Percentiles rank a stretch among this genome's conserved stretches.
Evolutionary conservation across 768 basidiomycete genomes (phyloP).

Genomic region (Cyclocybe aegerita): DNA sequence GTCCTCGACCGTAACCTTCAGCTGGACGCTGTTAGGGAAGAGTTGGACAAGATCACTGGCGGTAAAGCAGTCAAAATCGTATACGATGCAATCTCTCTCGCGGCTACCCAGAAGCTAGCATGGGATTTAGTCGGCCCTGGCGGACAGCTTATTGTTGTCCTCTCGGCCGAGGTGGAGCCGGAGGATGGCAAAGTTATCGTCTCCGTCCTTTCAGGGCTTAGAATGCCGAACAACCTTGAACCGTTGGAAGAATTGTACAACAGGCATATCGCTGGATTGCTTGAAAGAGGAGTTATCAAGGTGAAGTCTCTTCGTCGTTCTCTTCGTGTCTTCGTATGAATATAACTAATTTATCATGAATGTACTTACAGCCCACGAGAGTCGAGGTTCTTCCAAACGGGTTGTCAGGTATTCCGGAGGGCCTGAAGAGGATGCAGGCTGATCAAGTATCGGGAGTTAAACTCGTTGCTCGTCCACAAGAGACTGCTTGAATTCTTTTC

Average conservation of each 20-base stretch:
- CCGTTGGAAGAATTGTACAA: constrained; percentile 15
- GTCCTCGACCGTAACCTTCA: constrained; percentile 30
- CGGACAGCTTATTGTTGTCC: constrained; percentile 8
- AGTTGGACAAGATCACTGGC: constrained; percentile 19
- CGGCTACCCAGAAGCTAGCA: constrained; percentile 21
- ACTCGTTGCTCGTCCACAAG: constrained; percentile 33
- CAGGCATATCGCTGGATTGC: constrained; percentile 8
- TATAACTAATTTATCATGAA: not conserved
- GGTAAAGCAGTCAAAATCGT: constrained; percentile 21
- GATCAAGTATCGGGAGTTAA: constrained; percentile 42
- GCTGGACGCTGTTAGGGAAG: constrained; percentile 10
- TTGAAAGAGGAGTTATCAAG: constrained; percentile 19
- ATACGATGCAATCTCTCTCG: constrained; percentile 23
- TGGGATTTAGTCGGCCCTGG: constrained; percentile 22
- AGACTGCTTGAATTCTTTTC: constrained; percentile 7
- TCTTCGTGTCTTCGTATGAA: not conserved
- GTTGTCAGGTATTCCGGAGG: constrained; percentile 38
- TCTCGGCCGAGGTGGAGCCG: not conserved
- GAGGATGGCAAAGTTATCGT: constrained; percentile 12
- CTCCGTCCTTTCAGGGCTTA: constrained; percentile 5
- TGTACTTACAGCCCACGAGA: constrained; percentile 37
- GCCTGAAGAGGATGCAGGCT: constrained; percentile 37
- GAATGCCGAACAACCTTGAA: constrained; percentile 14
- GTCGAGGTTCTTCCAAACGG: constrained; percentile 42
- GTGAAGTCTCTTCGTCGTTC: constrained; percentile 1